A percentile compares a stretch with the other conserved stretches of the same genome.
These are phyloP conservation scores for Trypanosoma conorhini DNA, from an alignment of 208 protist genomes.

Conservation along the genomic window DNA sequence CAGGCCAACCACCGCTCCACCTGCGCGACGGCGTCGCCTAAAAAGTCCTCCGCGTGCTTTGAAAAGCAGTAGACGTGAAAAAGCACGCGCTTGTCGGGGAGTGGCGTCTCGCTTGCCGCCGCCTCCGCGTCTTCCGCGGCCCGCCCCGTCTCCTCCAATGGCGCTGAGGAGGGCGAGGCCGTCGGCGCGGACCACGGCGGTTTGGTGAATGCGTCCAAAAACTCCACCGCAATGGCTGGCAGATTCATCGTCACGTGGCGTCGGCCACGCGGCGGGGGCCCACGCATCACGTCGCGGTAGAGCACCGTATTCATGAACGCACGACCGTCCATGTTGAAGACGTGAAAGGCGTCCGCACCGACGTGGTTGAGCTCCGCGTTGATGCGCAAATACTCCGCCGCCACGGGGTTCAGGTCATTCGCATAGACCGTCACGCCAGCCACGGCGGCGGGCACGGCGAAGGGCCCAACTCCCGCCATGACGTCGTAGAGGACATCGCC, in stretches of 20 bases:
- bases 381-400: conserved; percentile 86
- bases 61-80: conserved; percentile 93
- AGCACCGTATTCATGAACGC: conserved; percentile 92
- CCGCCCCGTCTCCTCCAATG: neutral
- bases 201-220: conserved; percentile 90
- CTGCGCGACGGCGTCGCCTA: conserved; percentile 67
- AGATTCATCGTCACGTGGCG: conserved; percentile 97
- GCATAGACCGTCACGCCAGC: conserved; percentile 87
- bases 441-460: conserved; percentile 95
- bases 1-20: conserved; percentile 63
- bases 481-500: conserved; percentile 93
- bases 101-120: too few relatives aligned
- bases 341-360: conserved; percentile 35
- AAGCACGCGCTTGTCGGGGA: conserved; percentile 41
- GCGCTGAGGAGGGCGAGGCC: neutral
- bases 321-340: conserved; percentile 95
- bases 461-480: conserved; percentile 98
- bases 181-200: conserved; percentile 32
- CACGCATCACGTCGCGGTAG: conserved; percentile 36
- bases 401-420: conserved; percentile 98
- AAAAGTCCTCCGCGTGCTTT: conserved; percentile 46
- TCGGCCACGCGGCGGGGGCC: conserved; percentile 27
- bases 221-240: conserved; percentile 95
- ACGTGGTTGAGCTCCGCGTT: conserved; percentile 94
- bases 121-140: neutral